These are phyloP conservation scores for Smallanthus sonchifolius DNA, from an alignment of 129 eudicot species.

Conservation along the genomic window DNA sequence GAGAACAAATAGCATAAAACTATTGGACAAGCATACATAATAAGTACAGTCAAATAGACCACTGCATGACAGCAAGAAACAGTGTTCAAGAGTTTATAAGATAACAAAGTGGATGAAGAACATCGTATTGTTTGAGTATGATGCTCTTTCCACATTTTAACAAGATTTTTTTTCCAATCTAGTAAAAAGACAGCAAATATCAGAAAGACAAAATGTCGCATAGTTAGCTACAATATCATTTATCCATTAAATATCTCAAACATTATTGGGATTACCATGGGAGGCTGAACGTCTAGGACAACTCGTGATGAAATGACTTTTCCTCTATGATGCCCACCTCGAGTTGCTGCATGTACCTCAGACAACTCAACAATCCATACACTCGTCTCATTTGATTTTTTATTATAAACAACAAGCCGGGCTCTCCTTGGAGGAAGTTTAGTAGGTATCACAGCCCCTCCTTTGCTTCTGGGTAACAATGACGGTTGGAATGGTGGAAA, in stretches of 20 bases:
- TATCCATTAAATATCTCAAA: not conserved
- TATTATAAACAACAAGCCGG: slow-evolving; percentile 82
- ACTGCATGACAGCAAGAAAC: not conserved
- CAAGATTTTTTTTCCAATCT: not conserved
- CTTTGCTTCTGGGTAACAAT: slow-evolving; percentile 75
- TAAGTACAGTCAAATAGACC: not conserved
- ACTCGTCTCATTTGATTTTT: slow-evolving; percentile 87
- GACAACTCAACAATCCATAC: slow-evolving; percentile 82
- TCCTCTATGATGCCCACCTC: slow-evolving; percentile 98
- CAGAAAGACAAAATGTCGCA: not conserved
- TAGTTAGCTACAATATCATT: slow-evolving; percentile 1
- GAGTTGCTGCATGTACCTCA: slow-evolving; percentile 91
- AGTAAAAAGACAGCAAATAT: not conserved
- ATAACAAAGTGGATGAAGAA: not conserved
- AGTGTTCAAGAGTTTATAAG: not conserved
- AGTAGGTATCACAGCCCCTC: slow-evolving; percentile 74
- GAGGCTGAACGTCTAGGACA: slow-evolving; percentile 88
- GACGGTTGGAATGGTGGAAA: slow-evolving; percentile 97
- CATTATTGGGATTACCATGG: slow-evolving; percentile 56
- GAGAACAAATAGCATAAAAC: slow-evolving; percentile 10
- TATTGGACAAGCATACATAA: not conserved
- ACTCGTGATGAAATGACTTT: slow-evolving; percentile 76
- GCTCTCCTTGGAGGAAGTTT: slow-evolving; percentile 98
- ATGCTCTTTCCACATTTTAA: not conserved
- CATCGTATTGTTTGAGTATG: not conserved